A percentile compares a stretch with the other conserved stretches of the same genome.
These are phyloP conservation scores for Aspergillus kassunensis DNA, from an alignment of 495 filamentous ascomycete species.

Conservation along the genomic window DNA sequence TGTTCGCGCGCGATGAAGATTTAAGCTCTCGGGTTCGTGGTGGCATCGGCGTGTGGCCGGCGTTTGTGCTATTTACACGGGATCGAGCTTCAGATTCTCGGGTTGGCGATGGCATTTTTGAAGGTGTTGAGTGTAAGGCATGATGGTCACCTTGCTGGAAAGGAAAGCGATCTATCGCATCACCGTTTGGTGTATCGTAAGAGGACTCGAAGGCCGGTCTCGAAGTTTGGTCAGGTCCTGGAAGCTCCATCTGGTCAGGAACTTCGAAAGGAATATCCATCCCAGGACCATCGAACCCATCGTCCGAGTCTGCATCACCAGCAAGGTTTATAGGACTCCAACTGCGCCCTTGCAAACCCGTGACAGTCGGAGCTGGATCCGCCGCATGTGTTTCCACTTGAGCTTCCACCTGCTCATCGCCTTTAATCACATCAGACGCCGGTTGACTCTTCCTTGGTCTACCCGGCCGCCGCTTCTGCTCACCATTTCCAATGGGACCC, in stretches of 20 bases:
- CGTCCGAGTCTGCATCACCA: slow-evolving; percentile 17
- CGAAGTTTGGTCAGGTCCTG: slow-evolving; percentile 10
- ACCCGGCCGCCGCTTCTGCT: slow-evolving; percentile 34
- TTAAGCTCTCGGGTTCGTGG: slow-evolving; percentile 26
- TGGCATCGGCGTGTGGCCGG: slow-evolving; percentile 26
- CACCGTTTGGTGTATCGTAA: slow-evolving; percentile 30
- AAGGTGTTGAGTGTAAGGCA: slow-evolving; percentile 37
- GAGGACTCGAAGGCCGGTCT: slow-evolving; percentile 14
- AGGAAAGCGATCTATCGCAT: slow-evolving; percentile 29
- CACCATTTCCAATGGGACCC: slow-evolving; percentile 17
- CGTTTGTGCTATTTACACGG: slow-evolving; percentile 29
- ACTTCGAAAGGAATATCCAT: slow-evolving; percentile 23
- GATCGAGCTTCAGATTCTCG: slow-evolving; percentile 26
- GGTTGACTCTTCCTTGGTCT: slow-evolving; percentile 37
- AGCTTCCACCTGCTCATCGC: slow-evolving; percentile 15
- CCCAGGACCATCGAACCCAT: slow-evolving; percentile 21
- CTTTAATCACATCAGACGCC: slow-evolving; percentile 15
- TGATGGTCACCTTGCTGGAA: slow-evolving; percentile 26
- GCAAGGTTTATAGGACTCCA: slow-evolving; percentile 29
- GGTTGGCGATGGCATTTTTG: slow-evolving; percentile 38
- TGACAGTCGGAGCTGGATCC: slow-evolving; percentile 6
- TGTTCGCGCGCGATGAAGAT: no score
- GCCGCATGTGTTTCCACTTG: not conserved
- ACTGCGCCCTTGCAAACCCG: slow-evolving; percentile 13
- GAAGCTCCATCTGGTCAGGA: slow-evolving; percentile 15